Percentiles rank a stretch among this genome's conserved stretches.
These are phyloP conservation scores for Neurospora sp. DNA, from an alignment of 2,329 filamentous ascomycete genomes.

Conservation along the genomic window DNA sequence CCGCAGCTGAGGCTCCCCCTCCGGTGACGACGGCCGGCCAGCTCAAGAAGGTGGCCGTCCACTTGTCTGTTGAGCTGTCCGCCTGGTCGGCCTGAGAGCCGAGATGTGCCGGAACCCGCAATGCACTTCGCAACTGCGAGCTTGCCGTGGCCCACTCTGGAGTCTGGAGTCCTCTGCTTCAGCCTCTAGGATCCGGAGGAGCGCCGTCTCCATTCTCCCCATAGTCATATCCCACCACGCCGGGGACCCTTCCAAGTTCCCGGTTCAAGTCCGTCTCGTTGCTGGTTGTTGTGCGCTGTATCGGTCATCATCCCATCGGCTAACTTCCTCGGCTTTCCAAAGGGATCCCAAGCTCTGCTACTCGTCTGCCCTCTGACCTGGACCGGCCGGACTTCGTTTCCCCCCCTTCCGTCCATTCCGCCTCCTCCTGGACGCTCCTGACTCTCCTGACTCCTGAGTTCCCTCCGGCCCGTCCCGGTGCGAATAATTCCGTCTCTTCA, in stretches of 20 bases:
- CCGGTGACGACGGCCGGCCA: not conserved
- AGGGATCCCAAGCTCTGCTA: not conserved
- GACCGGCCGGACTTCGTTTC: not conserved
- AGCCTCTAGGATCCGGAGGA: not conserved
- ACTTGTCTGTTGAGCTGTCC: not conserved
- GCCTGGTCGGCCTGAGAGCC: not conserved
- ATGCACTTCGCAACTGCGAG: not conserved
- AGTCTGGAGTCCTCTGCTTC: not conserved
- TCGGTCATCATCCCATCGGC: not conserved
- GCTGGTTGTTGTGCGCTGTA: not conserved
- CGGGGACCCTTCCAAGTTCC: not conserved
- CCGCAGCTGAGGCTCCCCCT: not conserved
- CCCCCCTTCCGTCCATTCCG: not conserved
- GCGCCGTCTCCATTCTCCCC: not conserved
- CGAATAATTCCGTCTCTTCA: conserved; percentile 6
- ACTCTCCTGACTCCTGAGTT: not conserved
- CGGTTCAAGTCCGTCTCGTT: not conserved
- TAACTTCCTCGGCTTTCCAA: not conserved
- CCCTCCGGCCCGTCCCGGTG: conserved; percentile 16
- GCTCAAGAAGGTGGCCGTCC: not conserved
- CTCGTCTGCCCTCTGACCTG: not conserved
- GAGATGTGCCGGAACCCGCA: not conserved
- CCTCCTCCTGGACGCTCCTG: not conserved
- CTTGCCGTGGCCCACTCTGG: not conserved
- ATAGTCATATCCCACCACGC: not conserved